Evolutionary conservation across 305 asterid genomes (phyloP), one percentile per base, ranked within the genome.

Genomic region (Fraxinus velutina): DNA sequence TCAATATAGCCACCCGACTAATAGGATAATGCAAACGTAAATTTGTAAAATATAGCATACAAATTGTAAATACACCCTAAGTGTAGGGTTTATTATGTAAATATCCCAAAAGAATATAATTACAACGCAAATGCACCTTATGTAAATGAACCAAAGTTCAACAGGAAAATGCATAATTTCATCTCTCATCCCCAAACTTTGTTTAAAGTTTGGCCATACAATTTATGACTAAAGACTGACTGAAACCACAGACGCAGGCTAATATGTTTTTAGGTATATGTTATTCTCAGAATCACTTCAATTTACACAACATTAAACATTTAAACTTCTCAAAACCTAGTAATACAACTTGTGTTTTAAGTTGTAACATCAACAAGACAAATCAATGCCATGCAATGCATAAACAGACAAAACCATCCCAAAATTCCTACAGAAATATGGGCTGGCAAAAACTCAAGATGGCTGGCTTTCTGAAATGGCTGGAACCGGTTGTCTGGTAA

Each of bases 401-500:
- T n/a, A 52, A 52, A 52, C 64, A 52, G 17, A n/a, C 22, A 52
- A 21, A n/a, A n/a, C 24, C 15, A 60, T 60, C 27, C 30, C 27
- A 21, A 60, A 60, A 60, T 60, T 19, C 70, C 9, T 60, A 7
- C 5, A 60, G 13, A 60, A 60, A 21, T 21, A 24, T 66, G 19
- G 17, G 34, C 36, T 24, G 36, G 73, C 73, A 24, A 66, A 66
- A 66, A 66, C 73, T 89, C 78, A 87, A 37, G 86, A 85, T 34
- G 87, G 13, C 32, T 82, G 89, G 36, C 81, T 44, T 36, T 94
- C 98, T 27, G 88, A 80, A 77, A 77, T 75, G 78, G 83, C 8
- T 62, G 92, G 32, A 9, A 83, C 84, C 39, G 94, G 92, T 27
- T 88, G 94, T 75, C 86, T 85, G 47, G 96, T 92, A 19, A 94